Evolutionary conservation across 345 rosid genomes (phyloP).

Genomic region (Mercurialis annua): DNA sequence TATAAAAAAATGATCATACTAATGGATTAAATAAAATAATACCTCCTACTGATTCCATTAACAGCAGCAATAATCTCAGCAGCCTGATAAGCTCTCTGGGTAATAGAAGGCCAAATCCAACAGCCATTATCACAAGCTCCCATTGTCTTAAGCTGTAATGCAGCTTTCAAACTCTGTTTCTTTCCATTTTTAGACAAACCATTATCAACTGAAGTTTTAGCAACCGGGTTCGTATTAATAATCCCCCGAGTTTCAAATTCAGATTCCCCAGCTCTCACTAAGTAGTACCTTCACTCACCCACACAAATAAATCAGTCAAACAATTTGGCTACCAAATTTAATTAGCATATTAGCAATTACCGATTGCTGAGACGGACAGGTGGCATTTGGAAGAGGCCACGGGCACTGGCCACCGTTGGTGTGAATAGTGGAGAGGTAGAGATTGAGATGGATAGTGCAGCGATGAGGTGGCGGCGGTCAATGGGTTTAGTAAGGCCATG

Average conservation of each 20-base stretch:
- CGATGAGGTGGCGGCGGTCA: constrained; percentile 46
- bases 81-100: constrained; percentile 94
- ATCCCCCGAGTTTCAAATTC: constrained; percentile 71
- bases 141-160: constrained; percentile 58
- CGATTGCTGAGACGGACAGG: constrained; percentile 54
- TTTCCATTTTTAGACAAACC: constrained; percentile 84
- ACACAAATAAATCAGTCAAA: constrained; percentile 17
- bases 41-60: constrained; percentile 75
- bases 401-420: constrained; percentile 35
- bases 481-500: constrained; percentile 21
- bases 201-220: constrained; percentile 79
- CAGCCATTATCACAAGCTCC: constrained; percentile 80
- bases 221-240: constrained; percentile 86
- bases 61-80: constrained; percentile 82
- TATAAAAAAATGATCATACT: no score
- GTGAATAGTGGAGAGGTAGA: constrained; percentile 24
- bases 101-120: constrained; percentile 98
- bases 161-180: constrained; percentile 69
- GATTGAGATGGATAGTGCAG: constrained; percentile 37
- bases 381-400: constrained; percentile 74
- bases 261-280: constrained; percentile 94
- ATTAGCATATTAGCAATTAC: constrained; percentile 21
- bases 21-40: no score
- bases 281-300: constrained; percentile 52
- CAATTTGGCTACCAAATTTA: background rate